Evolutionary conservation across 2,329 filamentous ascomycete genomes (phyloP).

Genomic region (Beauveria medogensis): DNA sequence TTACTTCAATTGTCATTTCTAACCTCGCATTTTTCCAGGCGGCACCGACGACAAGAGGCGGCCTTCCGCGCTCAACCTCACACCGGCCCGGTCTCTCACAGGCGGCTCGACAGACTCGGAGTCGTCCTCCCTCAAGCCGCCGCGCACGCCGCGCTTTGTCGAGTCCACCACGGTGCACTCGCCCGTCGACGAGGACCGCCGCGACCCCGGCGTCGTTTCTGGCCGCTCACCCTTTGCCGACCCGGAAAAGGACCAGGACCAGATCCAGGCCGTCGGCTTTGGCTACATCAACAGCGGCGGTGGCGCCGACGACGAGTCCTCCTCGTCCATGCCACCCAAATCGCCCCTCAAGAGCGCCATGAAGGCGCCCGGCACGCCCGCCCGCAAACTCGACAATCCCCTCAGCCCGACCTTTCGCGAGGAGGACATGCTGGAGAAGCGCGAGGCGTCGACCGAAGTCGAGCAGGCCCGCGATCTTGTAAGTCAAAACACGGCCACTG

Average conservation of each 20-base stretch:
- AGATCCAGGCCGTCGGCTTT: constrained; percentile 84
- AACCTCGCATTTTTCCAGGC: constrained; percentile 14
- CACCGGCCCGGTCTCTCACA: constrained; percentile 40
- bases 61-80: constrained; percentile 47
- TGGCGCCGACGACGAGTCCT: constrained; percentile 49
- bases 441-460: constrained; percentile 72
- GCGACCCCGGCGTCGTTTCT: constrained; percentile 13
- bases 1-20: not conserved
- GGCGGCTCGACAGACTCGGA: constrained; percentile 44
- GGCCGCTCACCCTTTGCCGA: constrained; percentile 49
- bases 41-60: constrained; percentile 46
- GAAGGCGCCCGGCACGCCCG: constrained; percentile 77
- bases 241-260: constrained; percentile 40
- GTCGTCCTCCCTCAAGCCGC: constrained; percentile 53
- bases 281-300: constrained; percentile 68
- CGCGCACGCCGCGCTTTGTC: constrained; percentile 69
- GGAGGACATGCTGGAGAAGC: constrained; percentile 79
- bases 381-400: constrained; percentile 63
- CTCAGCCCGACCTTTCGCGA: constrained; percentile 87
- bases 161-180: constrained; percentile 75
- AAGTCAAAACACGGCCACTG: constrained; percentile 31
- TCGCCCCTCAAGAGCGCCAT: constrained; percentile 81
- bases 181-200: constrained; percentile 48
- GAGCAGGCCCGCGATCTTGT: constrained; percentile 83
- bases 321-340: constrained; percentile 53